Evolutionary conservation across 371 early-diverging fungal genomes (phyloP), one percentile per base, ranked within the genome.

Genomic region (Mortierella sp.): DNA sequence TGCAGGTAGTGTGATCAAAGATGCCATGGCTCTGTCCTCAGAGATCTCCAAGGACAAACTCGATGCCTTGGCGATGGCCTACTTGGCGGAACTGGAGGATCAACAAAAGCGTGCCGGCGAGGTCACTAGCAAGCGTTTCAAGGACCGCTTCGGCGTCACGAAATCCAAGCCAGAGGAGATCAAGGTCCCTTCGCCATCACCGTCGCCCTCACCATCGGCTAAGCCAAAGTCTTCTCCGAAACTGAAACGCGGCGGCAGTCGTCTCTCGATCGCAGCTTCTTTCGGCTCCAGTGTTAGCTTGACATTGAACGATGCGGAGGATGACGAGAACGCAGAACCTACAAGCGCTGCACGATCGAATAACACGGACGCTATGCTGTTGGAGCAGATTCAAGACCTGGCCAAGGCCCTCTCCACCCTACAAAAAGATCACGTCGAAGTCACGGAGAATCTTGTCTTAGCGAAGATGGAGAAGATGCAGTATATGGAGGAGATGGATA

Each of bases 1-100:
- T 56, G 87, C 90, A 11, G 79, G 83, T n/a, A 78, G 82, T 42
- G 83, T 96, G 30, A 88, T 97, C 55, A 78, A 81, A 34, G 94
- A 95, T 56, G 95, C 96, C 0, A 87, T 90, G 79, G 76, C 84
- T 4, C 82, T 96, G 19, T 83, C 85, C 11, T 81, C 80, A 0
- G 83, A 83, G 6, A 89, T 96, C 39, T 87, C 90, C 5, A 84
- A 86, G 30, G 76, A 81, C 19, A 84, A 87, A 60, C 82, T 96
- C 64, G 93, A 89, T 51, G 82, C 85, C 32, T 82, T 96, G 31
- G 89, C 92, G 7, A 86, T 82, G 12, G 83, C 87, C 47, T 93
- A 92, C 68, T 71, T 83, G 21, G 58, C 78, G 6, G 88, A 88
- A 53, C 39, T 86, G 19, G 88, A 88, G 52, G 81, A 88, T 44